A percentile compares a stretch with the other conserved stretches of the same genome.
These are phyloP conservation scores for Pyrenochaeta sp. DNA, from an alignment of 2,329 filamentous ascomycete species.

Conservation along the genomic window DNA sequence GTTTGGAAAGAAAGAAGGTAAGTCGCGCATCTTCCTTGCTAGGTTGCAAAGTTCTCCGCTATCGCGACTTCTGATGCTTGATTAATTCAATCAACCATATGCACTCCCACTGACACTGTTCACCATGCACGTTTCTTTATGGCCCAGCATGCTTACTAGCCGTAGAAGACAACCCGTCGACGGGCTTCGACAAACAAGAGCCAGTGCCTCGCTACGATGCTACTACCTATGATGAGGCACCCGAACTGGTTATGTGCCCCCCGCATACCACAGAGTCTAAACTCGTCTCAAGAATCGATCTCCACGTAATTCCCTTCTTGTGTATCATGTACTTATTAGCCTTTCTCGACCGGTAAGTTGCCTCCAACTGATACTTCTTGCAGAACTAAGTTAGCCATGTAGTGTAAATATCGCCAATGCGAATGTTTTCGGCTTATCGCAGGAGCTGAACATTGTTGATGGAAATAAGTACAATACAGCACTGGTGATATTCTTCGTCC, in stretches of 20 bases:
- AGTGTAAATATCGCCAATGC: conserved; percentile 64
- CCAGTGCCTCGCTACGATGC: conserved; percentile 31
- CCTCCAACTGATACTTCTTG: not conserved
- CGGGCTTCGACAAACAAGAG: conserved; percentile 24
- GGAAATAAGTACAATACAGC: conserved; percentile 60
- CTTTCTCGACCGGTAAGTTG: conserved; percentile 55
- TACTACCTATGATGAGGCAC: conserved; percentile 50
- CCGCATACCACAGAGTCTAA: conserved; percentile 59
- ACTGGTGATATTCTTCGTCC: conserved; percentile 64
- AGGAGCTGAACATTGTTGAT: conserved; percentile 54
- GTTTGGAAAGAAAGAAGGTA: conserved; percentile 45
- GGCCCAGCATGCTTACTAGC: conserved; percentile 13
- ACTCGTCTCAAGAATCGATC: conserved; percentile 57
- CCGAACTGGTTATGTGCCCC: conserved; percentile 53
- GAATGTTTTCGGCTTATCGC: conserved; percentile 59
- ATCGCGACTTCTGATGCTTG: conserved; percentile 4
- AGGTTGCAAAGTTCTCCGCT: conserved; percentile 15
- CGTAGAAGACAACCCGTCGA: conserved; percentile 27
- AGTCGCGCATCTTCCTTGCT: conserved; percentile 20
- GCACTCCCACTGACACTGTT: conserved; percentile 2
- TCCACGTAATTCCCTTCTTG: conserved; percentile 59
- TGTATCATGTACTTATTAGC: conserved; percentile 61
- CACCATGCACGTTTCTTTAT: not conserved
- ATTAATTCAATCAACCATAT: conserved; percentile 2
- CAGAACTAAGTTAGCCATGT: not conserved